Percentiles rank a stretch among this genome's conserved stretches.
phyloP scores from a whole-genome alignment of 345 rosid genomes.

The Melaleuca quinquenervia region DNA sequence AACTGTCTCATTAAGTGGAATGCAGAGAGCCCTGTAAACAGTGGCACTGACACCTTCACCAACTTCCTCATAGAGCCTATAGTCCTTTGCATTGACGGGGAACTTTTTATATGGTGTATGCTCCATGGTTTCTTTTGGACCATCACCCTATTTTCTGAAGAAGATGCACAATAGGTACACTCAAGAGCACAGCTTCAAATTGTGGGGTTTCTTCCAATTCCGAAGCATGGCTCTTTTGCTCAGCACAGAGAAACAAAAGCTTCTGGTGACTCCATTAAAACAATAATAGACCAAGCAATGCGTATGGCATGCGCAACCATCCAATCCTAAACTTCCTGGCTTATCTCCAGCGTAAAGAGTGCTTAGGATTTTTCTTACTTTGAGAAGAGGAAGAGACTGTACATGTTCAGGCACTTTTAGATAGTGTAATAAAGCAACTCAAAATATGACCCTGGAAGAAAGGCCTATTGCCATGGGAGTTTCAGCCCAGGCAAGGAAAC shows the following conservation, averaged over 20 bases:
- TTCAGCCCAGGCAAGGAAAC: not conserved
- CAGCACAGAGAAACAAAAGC: not conserved
- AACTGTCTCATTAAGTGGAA: conserved; percentile 74
- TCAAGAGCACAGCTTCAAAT: conserved; percentile 8
- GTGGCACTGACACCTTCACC: conserved; percentile 97
- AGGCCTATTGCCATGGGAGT: not conserved
- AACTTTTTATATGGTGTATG: conserved; percentile 45
- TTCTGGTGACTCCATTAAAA: not conserved
- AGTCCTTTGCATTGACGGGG: conserved; percentile 67
- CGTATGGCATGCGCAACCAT: not conserved
- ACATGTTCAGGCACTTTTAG: not conserved
- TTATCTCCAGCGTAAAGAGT: not conserved
- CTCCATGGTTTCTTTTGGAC: conserved; percentile 42
- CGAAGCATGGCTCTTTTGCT: conserved; percentile 27
- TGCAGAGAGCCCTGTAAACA: conserved; percentile 83
- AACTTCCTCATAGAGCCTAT: conserved; percentile 78
- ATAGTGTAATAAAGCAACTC: not conserved
- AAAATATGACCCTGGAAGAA: not conserved
- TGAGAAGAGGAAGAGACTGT: not conserved
- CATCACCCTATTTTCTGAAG: conserved; percentile 21
- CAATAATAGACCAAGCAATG: not conserved
- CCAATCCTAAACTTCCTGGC: not conserved
- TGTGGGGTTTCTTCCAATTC: conserved; percentile 63
- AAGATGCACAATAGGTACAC: conserved; percentile 5
- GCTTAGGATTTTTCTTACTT: not conserved